Conservation (phyloP, 805 yeast species). For the Saccharomycopsis vini region DNA sequence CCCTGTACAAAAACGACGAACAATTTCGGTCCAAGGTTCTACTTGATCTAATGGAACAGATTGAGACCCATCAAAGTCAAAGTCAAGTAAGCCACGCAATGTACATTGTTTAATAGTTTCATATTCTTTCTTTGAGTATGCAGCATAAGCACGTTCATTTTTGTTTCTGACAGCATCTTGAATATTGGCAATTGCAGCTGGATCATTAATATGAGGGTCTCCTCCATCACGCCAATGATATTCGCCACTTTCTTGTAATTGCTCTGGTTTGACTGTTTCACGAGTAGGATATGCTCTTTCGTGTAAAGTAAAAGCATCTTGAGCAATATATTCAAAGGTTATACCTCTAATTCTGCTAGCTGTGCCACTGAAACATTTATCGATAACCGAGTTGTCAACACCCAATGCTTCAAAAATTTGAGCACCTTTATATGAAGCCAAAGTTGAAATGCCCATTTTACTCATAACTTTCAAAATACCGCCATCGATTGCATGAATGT, state of each 20-base stretch:
- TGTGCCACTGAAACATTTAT: conserved; percentile 93
- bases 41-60: conserved; percentile 94
- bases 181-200: conserved; percentile 86
- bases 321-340: conserved; percentile 91
- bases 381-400: conserved; percentile 89
- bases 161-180: conserved; percentile 98
- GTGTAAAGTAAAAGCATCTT: conserved; percentile 90
- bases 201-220: conserved; percentile 89
- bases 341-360: conserved; percentile 95
- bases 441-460: conserved; percentile 97
- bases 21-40: conserved; percentile 99
- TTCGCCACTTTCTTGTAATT: conserved; percentile 89
- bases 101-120: conserved; percentile 92
- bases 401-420: conserved; percentile 97
- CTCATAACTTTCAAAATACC: conserved; percentile 97
- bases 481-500: conserved; percentile 75
- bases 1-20: conserved; percentile 95
- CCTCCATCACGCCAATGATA: conserved; percentile 99
- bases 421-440: conserved; percentile 98
- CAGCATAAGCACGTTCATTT: conserved; percentile 86
- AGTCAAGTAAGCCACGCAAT: conserved; percentile 84
- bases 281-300: conserved; percentile 86
- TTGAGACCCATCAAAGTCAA: conserved; percentile 62
- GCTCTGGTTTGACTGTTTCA: conserved; percentile 57
- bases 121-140: conserved; percentile 80